A percentile compares a stretch with the other conserved stretches of the same genome.
These are phyloP conservation scores for Aristolochia californica DNA, from an alignment of 164 flowering plant genomes.

Conservation along the genomic window DNA sequence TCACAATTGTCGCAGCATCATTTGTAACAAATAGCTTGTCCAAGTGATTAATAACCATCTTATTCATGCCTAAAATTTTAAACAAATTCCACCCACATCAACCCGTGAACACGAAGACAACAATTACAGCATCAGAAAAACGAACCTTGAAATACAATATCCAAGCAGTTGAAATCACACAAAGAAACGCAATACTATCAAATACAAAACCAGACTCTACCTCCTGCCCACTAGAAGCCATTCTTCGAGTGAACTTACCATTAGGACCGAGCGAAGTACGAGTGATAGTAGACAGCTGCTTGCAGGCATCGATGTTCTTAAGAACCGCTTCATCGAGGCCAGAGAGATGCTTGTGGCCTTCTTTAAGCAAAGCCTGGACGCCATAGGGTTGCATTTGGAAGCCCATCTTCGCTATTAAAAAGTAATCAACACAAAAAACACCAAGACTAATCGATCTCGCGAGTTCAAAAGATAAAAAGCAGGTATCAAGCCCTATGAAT, in stretches of 20 bases:
- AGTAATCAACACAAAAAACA: not conserved
- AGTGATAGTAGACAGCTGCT: conserved; percentile 75
- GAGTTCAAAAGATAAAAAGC: too few species aligned
- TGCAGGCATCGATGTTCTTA: conserved; percentile 95
- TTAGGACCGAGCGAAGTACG: conserved; percentile 96
- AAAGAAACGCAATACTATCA: not conserved
- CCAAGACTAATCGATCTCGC: too few species aligned
- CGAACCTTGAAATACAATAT: not conserved
- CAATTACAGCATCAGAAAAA: not conserved
- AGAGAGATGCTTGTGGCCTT: conserved; percentile 81
- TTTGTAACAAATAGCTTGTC: conserved; percentile 93
- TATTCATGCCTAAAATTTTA: conserved; percentile 67
- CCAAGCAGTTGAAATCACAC: not conserved
- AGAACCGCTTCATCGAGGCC: conserved; percentile 96
- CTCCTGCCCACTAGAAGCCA: too few species aligned
- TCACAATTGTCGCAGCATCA: conserved; percentile 93
- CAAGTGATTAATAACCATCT: conserved; percentile 93
- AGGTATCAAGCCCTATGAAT: too few species aligned
- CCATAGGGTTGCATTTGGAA: conserved; percentile 62
- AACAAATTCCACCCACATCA: not conserved
- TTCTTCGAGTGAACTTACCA: conserved; percentile 27
- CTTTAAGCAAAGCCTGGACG: conserved; percentile 71
- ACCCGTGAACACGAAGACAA: not conserved
- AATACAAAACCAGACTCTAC: not conserved
- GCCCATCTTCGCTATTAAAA: conserved; percentile 32